phyloP scores from a whole-genome alignment of 208 protist genomes.

The Acanthamoeba healyi region DNA sequence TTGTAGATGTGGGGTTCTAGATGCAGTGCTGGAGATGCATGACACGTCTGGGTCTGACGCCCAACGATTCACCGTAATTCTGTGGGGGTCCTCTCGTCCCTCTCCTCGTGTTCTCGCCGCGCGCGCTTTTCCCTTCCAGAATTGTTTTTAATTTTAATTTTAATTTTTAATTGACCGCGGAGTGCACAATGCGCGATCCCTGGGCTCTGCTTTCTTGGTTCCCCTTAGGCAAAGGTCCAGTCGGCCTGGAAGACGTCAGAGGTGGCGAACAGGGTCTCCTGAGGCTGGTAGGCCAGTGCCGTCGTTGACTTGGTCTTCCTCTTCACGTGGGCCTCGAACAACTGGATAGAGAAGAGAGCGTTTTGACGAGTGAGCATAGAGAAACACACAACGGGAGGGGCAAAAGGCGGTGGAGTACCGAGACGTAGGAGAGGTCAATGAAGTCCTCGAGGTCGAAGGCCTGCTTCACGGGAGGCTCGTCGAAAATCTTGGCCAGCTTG shows the following conservation, averaged over 20 bases:
- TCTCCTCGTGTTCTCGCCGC: not conserved
- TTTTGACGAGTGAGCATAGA: not conserved
- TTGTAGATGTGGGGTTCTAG: not conserved
- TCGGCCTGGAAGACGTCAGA: constrained; percentile 31
- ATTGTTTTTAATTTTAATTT: not conserved
- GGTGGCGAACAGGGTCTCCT: constrained; percentile 36
- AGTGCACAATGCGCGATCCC: no score
- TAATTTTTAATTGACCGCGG: no score
- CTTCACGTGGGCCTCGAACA: constrained; percentile 71
- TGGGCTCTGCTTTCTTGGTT: not conserved
- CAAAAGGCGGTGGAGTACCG: not conserved
- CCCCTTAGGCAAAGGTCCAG: constrained; percentile 11
- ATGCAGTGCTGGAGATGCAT: not conserved
- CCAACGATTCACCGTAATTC: not conserved
- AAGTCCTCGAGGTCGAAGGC: constrained; percentile 68
- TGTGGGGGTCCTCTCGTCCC: not conserved
- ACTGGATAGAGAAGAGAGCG: not conserved
- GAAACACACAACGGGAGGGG: not conserved
- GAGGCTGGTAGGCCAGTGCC: constrained; percentile 58
- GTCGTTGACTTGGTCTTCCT: constrained; percentile 64
- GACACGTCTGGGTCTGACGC: not conserved
- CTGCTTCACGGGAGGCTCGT: constrained; percentile 46
- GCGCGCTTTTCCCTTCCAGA: not conserved
- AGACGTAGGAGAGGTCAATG: constrained; percentile 62
- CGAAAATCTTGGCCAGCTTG: constrained; percentile 64